These are phyloP conservation scores for Trypanosoma avium DNA, from an alignment of 208 protist species.

Conservation along the genomic window DNA sequence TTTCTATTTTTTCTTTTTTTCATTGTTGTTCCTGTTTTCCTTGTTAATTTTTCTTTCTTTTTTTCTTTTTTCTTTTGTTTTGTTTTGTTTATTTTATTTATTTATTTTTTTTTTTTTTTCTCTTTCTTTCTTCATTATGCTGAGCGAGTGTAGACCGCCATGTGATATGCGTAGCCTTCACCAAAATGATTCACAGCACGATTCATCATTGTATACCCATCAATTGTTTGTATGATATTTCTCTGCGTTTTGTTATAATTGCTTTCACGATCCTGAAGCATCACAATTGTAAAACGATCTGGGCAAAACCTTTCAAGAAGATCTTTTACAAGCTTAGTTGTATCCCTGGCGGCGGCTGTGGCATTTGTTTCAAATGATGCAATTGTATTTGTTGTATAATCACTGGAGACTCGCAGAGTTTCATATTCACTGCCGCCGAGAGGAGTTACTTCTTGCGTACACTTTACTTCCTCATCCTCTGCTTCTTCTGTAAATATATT, in stretches of 20 bases:
- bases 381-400: conserved; percentile 17
- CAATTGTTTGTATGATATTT: conserved; percentile 39
- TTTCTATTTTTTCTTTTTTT: background rate
- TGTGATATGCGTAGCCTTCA: conserved; percentile 80
- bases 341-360: conserved; percentile 21
- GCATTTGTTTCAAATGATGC: conserved; percentile 84
- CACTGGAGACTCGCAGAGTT: conserved; percentile 52
- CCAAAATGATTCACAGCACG: conserved; percentile 73
- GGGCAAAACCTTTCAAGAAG: conserved; percentile 60
- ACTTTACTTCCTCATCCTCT: conserved; percentile 15
- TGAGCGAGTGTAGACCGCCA: conserved; percentile 52
- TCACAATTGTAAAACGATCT: conserved; percentile 60
- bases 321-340: conserved; percentile 31
- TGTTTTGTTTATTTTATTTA: no score
- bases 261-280: conserved; percentile 61
- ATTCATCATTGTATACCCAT: conserved; percentile 60
- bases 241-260: conserved; percentile 26
- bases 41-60: no score
- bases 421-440: conserved; percentile 58
- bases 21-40: background rate
- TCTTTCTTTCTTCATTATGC: background rate
- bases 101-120: background rate
- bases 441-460: conserved; percentile 33
- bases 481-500: no score
- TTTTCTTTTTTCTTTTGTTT: no score